phyloP scores from a whole-genome alignment of 192 early-diverging fungal genomes.

The Spizellomyces sp. region DNA sequence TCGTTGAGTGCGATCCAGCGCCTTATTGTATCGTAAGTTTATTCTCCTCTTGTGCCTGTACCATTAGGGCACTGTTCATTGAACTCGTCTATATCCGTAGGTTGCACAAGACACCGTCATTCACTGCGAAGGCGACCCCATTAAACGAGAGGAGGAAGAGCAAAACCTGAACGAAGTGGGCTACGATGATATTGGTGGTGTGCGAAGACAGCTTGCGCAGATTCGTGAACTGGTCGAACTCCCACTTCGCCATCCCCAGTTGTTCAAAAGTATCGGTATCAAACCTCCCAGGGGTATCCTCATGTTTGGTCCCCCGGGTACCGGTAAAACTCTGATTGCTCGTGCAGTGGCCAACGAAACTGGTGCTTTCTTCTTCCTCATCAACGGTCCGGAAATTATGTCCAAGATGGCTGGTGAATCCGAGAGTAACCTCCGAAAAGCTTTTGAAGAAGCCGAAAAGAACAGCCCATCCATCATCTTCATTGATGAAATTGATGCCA shows the following conservation, averaged over 20 bases:
- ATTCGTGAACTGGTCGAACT: slow-evolving; percentile 98
- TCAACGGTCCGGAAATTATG: slow-evolving; percentile 99
- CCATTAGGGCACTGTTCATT: background rate
- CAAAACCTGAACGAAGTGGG: slow-evolving; percentile 89
- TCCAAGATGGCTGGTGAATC: slow-evolving; percentile 99
- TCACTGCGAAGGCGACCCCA: slow-evolving; percentile 97
- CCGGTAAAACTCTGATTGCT: slow-evolving; percentile 98
- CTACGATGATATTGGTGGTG: slow-evolving; percentile 98
- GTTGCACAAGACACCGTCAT: slow-evolving; percentile 98
- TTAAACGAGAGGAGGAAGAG: slow-evolving; percentile 99
- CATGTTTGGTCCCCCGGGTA: slow-evolving; percentile 98
- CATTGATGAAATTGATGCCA: slow-evolving; percentile 99
- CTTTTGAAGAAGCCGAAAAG: slow-evolving; percentile 98
- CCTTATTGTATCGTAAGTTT: slow-evolving; percentile 93
- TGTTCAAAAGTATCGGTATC: slow-evolving; percentile 99
- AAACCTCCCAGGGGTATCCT: slow-evolving; percentile 95
- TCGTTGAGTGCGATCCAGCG: slow-evolving; percentile 91
- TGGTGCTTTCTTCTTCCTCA: slow-evolving; percentile 99
- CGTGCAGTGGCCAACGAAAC: slow-evolving; percentile 99
- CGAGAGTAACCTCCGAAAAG: slow-evolving; percentile 96
- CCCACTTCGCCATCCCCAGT: slow-evolving; percentile 96
- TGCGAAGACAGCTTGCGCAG: slow-evolving; percentile 98
- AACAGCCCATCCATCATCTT: slow-evolving; percentile 98
- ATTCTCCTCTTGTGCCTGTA: background rate
- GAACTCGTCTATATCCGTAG: slow-evolving; percentile 42